Conservation (phyloP, 495 filamentous ascomycete genomes). For the Aspergillus incahuasiensis region DNA sequence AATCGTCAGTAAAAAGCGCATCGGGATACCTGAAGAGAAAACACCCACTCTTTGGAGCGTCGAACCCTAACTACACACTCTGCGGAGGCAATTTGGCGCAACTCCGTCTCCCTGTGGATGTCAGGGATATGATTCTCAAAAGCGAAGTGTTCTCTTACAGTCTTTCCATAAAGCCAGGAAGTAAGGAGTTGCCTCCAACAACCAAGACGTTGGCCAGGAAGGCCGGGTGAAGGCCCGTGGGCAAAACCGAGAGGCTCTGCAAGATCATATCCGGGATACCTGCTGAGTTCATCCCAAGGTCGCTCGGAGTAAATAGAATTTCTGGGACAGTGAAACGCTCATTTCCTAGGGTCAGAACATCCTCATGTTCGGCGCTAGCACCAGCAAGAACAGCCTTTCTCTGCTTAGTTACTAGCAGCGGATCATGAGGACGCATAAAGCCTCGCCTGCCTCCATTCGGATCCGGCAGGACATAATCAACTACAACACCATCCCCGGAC, state of each 20-base stretch:
- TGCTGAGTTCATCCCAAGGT: slow-evolving; percentile 82
- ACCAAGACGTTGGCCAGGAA: slow-evolving; percentile 84
- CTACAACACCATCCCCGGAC: slow-evolving; percentile 64
- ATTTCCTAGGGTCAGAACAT: slow-evolving; percentile 80
- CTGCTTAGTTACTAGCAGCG: slow-evolving; percentile 53
- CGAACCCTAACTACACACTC: slow-evolving; percentile 73
- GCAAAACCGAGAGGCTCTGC: slow-evolving; percentile 72
- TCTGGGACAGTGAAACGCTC: slow-evolving; percentile 92
- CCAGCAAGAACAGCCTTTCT: slow-evolving; percentile 50
- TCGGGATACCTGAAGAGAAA: not conserved
- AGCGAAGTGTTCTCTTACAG: slow-evolving; percentile 41
- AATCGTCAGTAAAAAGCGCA: not conserved
- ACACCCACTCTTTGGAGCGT: slow-evolving; percentile 57
- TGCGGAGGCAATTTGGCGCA: slow-evolving; percentile 67
- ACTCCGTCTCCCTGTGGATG: slow-evolving; percentile 55
- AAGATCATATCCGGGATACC: slow-evolving; percentile 77
- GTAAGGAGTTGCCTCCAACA: slow-evolving; percentile 77
- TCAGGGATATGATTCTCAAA: slow-evolving; percentile 9
- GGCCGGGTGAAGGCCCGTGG: slow-evolving; percentile 68
- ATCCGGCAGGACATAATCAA: slow-evolving; percentile 92
- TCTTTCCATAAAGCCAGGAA: slow-evolving; percentile 78
- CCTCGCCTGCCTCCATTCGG: slow-evolving; percentile 74
- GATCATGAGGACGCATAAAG: slow-evolving; percentile 70
- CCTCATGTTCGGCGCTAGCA: slow-evolving; percentile 59
- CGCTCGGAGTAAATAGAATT: slow-evolving; percentile 76